Evolutionary conservation across 257 asterid species (phyloP), one percentile per base, ranked within the genome.

Genomic region (Solanum pinnatisectum): DNA sequence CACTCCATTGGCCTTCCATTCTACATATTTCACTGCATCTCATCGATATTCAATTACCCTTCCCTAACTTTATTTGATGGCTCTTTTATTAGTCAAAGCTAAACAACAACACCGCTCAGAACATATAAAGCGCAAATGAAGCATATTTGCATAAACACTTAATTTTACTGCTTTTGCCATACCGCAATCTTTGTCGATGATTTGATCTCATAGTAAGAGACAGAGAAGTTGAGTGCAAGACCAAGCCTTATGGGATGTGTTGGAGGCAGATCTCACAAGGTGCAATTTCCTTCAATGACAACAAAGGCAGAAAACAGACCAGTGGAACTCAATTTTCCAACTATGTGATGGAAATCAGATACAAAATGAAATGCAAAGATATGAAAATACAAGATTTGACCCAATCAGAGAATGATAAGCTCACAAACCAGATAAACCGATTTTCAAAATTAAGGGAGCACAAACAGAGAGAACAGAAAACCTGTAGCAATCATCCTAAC

Each of bases 161-260:
- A 33, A 35, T 16, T 30, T 81, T 88, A 92, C 94, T 92, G 88
- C 91, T 87, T 92, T 92, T 6, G 94, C 94, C 94, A 92, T 90
- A 76, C 87, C 60, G 72, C 94, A 92, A 10, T 92, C 94, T 81
- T 90, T 90, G 68, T 92, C 94, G 90, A 90, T 67, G 94, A 92
- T 83, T 92, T 92, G 87, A 92, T 92, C 88, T 92, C 94, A 87
- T 86, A 92, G 89, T 92, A 92, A 88, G 88, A 92, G 42, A 92
- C 94, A 5, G 94, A 92, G 88, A 89, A 92, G 88, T 92, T 92
- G 39, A 92, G 91, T 33, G 94, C 94, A 42, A 92, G 91, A 25
- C 94, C 94, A 81, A 92, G 88, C 87, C 94, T 92, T 52, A 92
- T 92, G 1, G 94, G 94, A 87, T 92, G 94, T 30, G 94, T 92